These are phyloP conservation scores for Alnus glutinosa DNA, from an alignment of 306 rosid genomes.

Conservation along the genomic window DNA sequence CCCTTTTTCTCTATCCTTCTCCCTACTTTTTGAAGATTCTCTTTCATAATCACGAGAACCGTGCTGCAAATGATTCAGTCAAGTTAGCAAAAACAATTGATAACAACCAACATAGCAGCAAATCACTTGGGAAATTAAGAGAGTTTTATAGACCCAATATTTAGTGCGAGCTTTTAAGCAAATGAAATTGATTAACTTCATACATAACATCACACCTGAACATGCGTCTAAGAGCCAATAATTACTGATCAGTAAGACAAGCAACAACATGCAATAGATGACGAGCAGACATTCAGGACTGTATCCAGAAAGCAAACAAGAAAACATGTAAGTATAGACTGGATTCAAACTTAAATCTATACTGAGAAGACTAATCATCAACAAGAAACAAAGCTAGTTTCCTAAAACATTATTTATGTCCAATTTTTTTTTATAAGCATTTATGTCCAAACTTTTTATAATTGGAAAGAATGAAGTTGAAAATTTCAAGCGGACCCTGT, in stretches of 20 bases:
- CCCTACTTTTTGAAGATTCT: conserved; percentile 84
- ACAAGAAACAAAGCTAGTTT: neutral
- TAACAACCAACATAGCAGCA: neutral
- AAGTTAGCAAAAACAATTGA: neutral
- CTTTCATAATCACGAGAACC: conserved; percentile 82
- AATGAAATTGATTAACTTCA: neutral
- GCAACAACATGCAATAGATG: neutral
- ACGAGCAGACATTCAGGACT: neutral
- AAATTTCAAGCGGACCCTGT: neutral
- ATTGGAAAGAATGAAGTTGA: neutral
- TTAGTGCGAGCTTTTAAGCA: neutral
- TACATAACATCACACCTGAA: neutral
- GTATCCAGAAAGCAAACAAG: neutral
- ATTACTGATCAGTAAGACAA: neutral
- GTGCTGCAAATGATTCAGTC: conserved; percentile 45
- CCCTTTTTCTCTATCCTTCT: conserved; percentile 84
- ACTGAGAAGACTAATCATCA: neutral
- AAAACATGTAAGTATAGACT: neutral
- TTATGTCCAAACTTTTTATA: neutral
- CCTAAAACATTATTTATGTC: neutral
- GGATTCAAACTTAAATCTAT: neutral
- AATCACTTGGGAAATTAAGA: neutral
- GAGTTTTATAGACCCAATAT: neutral
- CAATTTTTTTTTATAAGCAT: too few relatives aligned
- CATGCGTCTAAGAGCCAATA: neutral